Percentiles rank a stretch among this genome's conserved stretches.
Evolutionary conservation across 2,329 filamentous ascomycete species (phyloP).

Genomic region (Knufia petricola): DNA sequence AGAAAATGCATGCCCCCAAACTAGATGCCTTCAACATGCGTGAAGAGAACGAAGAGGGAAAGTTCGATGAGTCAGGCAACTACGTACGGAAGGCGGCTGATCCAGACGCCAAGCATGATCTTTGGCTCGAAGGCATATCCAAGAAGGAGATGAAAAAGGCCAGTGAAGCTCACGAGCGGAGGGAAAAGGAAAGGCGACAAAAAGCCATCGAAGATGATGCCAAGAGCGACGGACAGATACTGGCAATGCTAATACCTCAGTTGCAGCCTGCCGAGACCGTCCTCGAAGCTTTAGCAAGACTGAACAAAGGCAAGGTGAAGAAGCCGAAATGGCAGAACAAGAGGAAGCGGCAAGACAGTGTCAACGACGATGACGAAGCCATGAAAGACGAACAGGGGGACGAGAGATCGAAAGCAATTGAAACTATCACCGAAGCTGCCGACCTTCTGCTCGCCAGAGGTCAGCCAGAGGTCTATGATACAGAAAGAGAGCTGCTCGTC

Average conservation of each 20-base stretch:
- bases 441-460: constrained; percentile 77
- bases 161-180: constrained; percentile 74
- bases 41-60: constrained; percentile 80
- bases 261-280: constrained; percentile 76
- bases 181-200: constrained; percentile 65
- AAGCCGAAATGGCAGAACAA: constrained; percentile 55
- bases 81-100: constrained; percentile 83
- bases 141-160: constrained; percentile 90
- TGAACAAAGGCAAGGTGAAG: constrained; percentile 57
- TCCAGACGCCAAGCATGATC: constrained; percentile 81
- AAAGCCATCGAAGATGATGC: constrained; percentile 66
- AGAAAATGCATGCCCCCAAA: constrained; percentile 87
- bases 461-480: constrained; percentile 83
- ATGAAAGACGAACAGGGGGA: constrained; percentile 50
- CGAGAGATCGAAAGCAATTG: constrained; percentile 62
- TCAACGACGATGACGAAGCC: constrained; percentile 6
- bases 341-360: constrained; percentile 27
- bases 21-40: constrained; percentile 95
- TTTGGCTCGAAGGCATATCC: constrained; percentile 82
- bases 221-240: constrained; percentile 61
- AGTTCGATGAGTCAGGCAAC: constrained; percentile 85
- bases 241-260: constrained; percentile 61
- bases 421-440: constrained; percentile 78
- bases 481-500: constrained; percentile 71
- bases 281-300: constrained; percentile 73